Evolutionary conservation across 2,329 filamentous ascomycete genomes (phyloP).

Genomic region (Septoria petroselini): DNA sequence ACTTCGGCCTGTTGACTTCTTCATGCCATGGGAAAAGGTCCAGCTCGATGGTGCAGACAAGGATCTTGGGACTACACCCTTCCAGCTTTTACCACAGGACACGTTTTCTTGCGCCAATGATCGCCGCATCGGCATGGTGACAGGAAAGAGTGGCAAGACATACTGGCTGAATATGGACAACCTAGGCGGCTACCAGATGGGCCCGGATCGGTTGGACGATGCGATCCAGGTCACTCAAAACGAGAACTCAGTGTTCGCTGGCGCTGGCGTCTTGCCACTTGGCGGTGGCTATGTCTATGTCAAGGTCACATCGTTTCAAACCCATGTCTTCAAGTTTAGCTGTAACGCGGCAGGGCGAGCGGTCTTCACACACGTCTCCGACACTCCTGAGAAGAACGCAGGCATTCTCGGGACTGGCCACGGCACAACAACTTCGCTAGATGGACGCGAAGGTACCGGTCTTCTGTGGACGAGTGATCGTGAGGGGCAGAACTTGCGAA

Average conservation of each 20-base stretch:
- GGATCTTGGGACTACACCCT: constrained; percentile 14
- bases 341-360: constrained; percentile 6
- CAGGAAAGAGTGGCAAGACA: constrained; percentile 11
- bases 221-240: constrained; percentile 15
- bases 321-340: constrained; percentile 13
- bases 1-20: constrained; percentile 12
- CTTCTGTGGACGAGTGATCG: constrained; percentile 13
- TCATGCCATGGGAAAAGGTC: constrained; percentile 16
- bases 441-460: constrained; percentile 6
- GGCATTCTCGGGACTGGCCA: constrained; percentile 9
- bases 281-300: constrained; percentile 13
- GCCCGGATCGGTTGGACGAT: constrained; percentile 10
- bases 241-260: constrained; percentile 14
- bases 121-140: constrained; percentile 15
- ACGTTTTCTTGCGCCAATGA: constrained; percentile 13
- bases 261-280: constrained; percentile 8
- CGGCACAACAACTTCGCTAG: constrained; percentile 11
- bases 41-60: constrained; percentile 16
- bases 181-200: constrained; percentile 17
- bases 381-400: constrained; percentile 12
- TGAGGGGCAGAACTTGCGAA: constrained; percentile 11
- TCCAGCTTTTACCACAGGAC: constrained; percentile 12
- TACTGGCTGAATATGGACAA: constrained; percentile 14
- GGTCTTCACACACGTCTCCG: constrained; percentile 7
- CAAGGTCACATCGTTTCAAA: constrained; percentile 6